phyloP scores from a whole-genome alignment of 164 flowering plant species.

The Nymphaea thermarum region DNA sequence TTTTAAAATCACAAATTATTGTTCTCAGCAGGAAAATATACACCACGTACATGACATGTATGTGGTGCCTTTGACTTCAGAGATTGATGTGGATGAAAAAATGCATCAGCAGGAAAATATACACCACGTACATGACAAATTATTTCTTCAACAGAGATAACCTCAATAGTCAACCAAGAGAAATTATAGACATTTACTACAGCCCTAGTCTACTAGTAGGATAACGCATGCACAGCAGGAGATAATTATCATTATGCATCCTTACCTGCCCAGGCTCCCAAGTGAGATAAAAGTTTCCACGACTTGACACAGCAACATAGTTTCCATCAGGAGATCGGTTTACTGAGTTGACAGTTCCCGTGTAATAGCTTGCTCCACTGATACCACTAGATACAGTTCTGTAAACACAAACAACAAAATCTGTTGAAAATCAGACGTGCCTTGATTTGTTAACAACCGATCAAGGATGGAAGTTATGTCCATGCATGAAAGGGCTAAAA shows the following conservation, averaged over 20 bases:
- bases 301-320: constrained; percentile 98
- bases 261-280: constrained; percentile 99
- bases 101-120: too few relatives aligned
- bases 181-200: neutral
- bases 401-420: constrained; percentile 20
- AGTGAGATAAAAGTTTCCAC: constrained; percentile 90
- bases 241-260: too few relatives aligned
- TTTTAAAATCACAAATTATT: too few relatives aligned
- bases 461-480: neutral
- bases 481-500: neutral
- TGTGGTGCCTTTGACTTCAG: too few relatives aligned
- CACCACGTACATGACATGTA: too few relatives aligned
- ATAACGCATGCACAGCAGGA: neutral
- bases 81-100: too few relatives aligned
- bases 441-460: too few relatives aligned
- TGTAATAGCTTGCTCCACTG: constrained; percentile 98
- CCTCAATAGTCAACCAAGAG: too few relatives aligned
- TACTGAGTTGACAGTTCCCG: constrained; percentile 88
- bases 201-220: neutral
- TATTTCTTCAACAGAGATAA: too few relatives aligned
- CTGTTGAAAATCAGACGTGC: neutral
- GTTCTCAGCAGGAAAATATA: too few relatives aligned
- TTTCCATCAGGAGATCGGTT: constrained; percentile 96
- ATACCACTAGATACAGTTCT: constrained; percentile 99
- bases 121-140: too few relatives aligned